Base-by-base conservation (phyloP, 257 asterid genomes). In the Primulina eburnea region DNA sequence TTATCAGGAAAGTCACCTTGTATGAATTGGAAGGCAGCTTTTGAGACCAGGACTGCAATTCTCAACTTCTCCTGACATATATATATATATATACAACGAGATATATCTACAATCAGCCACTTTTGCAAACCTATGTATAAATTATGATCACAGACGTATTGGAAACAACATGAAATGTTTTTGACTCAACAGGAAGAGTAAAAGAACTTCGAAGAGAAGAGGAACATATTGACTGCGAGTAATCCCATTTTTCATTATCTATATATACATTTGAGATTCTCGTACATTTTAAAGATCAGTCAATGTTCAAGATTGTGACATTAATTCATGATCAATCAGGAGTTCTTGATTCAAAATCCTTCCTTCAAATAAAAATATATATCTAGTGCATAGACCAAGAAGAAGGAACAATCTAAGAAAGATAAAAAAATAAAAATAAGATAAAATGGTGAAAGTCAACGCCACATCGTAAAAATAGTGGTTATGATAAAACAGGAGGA, bases 11-110 rank as follows among this genome's bases (percentile, higher is more conserved):
- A 4, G 73, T 69, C 74, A 89, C 98, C 97, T 85, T 84, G 79
- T 69, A 86, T 76, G 76, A 92, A 92, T 69, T 86, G 89, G 74
- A 83, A 69, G 50, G 97, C 97, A 33, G 97, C 97, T 77, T 86
- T 85, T 52, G 97, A 92, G 53, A 89, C 97, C 35, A 92, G 84
- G 64, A 92, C 90, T n/a, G 93, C 96, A 32, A 92, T 75, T 69
- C 96, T 83, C 75, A 92, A 68, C 74, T 92, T 92, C 80, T 92
- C 98, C 98, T 92, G 73, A 63, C 56, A 76, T 11, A 9, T 11
- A 35, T 1, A 38, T n/a, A n/a, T n/a, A n/a, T 38, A 12, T 14
- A 43, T 43, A 70, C 24, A 66, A 9, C 24, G 21, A 50, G 64
- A 33, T 18, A 35, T 30, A 26, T 37, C 18, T 17, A 66, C 28